A percentile compares a stretch with the other conserved stretches of the same genome.
These are phyloP conservation scores for Lasiodiplodia citricola DNA, from an alignment of 2,329 filamentous ascomycete genomes.

Conservation along the genomic window DNA sequence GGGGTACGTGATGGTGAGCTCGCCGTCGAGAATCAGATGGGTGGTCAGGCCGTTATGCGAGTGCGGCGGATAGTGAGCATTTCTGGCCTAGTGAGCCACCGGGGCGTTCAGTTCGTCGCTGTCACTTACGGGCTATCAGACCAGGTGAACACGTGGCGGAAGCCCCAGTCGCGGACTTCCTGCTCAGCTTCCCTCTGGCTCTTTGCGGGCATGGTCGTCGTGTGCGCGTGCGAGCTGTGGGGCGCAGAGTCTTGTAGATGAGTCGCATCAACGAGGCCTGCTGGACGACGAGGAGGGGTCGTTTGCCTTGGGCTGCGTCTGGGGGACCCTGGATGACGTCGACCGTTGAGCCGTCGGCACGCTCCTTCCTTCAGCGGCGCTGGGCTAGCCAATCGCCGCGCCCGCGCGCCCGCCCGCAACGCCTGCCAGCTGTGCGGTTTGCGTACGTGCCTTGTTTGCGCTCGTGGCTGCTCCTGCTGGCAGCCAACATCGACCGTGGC, in stretches of 20 bases:
- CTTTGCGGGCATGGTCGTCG: slow-evolving; percentile 39
- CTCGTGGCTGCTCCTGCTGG: slow-evolving; percentile 10
- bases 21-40: slow-evolving; percentile 69
- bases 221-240: background rate
- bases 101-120: background rate
- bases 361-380: background rate
- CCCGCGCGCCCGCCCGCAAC: background rate
- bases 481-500: slow-evolving; percentile 1
- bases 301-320: background rate
- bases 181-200: slow-evolving; percentile 59
- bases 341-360: background rate
- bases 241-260: slow-evolving; percentile 10
- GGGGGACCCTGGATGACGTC: slow-evolving; percentile 12
- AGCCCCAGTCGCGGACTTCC: slow-evolving; percentile 72
- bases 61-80: slow-evolving; percentile 72
- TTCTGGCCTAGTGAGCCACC: slow-evolving; percentile 50
- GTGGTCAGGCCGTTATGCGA: slow-evolving; percentile 69
- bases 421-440: background rate
- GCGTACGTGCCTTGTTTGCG: slow-evolving; percentile 4
- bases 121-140: slow-evolving; percentile 69
- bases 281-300: background rate
- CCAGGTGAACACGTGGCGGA: slow-evolving; percentile 73
- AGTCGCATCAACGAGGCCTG: slow-evolving; percentile 1
- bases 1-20: slow-evolving; percentile 71
- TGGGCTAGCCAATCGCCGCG: background rate